Evolutionary conservation across 2,329 filamentous ascomycete genomes (phyloP).

Genomic region (Epichloe coenophiala): DNA sequence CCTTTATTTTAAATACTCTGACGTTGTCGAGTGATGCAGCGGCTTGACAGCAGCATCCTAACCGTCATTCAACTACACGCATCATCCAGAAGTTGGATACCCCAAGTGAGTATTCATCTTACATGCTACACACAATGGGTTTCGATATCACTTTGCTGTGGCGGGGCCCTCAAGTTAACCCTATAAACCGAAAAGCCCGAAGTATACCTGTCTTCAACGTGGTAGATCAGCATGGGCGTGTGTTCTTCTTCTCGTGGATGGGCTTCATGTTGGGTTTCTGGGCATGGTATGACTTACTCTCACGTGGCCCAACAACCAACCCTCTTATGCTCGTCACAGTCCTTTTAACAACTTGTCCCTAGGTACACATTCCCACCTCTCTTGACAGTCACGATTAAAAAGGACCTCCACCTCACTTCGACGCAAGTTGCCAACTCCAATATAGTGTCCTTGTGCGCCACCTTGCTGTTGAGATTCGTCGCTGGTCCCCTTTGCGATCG

Average conservation of each 20-base stretch:
- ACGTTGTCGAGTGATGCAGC: not conserved
- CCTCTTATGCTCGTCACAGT: no score
- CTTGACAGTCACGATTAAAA: constrained; percentile 62
- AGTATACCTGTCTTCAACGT: constrained; percentile 70
- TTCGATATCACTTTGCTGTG: constrained; percentile 17
- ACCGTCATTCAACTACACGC: not conserved
- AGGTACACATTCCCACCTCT: constrained; percentile 76
- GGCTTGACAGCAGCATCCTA: not conserved
- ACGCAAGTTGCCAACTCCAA: constrained; percentile 77
- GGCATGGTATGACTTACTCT: constrained; percentile 44
- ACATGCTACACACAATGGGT: constrained; percentile 11
- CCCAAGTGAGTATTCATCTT: not conserved
- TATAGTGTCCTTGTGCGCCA: constrained; percentile 62
- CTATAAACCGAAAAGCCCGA: constrained; percentile 69
- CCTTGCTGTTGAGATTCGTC: constrained; percentile 60
- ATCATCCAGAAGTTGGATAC: not conserved
- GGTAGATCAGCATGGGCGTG: constrained; percentile 65
- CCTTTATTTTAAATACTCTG: not conserved
- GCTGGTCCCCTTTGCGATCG: constrained; percentile 76
- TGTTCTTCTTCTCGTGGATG: constrained; percentile 83
- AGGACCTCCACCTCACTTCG: constrained; percentile 59
- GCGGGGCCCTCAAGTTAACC: constrained; percentile 57
- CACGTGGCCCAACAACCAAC: no score
- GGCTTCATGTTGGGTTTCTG: constrained; percentile 81
- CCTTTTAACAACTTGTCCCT: not conserved